These are phyloP conservation scores for Teunomyces gatunensis DNA, from an alignment of 805 yeast species.

Conservation along the genomic window DNA sequence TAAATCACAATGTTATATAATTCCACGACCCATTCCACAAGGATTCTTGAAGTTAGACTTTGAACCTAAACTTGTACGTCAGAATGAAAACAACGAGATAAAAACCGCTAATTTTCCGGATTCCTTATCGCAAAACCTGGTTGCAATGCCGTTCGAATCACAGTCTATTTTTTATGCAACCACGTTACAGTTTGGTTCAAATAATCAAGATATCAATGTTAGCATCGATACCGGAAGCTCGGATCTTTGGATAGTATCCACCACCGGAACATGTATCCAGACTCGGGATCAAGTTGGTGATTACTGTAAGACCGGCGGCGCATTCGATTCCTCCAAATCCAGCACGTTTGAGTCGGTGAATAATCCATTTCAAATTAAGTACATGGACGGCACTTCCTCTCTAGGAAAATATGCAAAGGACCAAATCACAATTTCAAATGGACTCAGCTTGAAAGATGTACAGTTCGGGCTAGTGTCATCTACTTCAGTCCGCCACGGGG, in stretches of 20 bases:
- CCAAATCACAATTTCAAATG: conserved; percentile 4
- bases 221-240: conserved; percentile 12
- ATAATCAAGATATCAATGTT: conserved; percentile 8
- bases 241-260: conserved; percentile 9
- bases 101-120: neutral
- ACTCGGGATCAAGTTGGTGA: neutral
- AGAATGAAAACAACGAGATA: neutral
- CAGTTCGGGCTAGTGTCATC: conserved; percentile 9
- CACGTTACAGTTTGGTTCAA: conserved; percentile 7
- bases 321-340: conserved; percentile 5
- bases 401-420: conserved; percentile 9
- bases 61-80: neutral
- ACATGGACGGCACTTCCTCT: conserved; percentile 6
- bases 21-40: neutral
- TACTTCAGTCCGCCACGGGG: conserved; percentile 2
- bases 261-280: conserved; percentile 2
- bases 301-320: conserved; percentile 3
- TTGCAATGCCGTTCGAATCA: neutral
- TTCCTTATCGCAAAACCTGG: neutral
- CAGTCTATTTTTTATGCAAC: neutral
- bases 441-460: conserved; percentile 2
- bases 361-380: neutral
- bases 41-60: neutral
- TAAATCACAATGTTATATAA: neutral
- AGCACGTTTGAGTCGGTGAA: neutral